Conservation (phyloP, 1,139 yeast genomes). For the Suhomyces bolitotheri region DNA sequence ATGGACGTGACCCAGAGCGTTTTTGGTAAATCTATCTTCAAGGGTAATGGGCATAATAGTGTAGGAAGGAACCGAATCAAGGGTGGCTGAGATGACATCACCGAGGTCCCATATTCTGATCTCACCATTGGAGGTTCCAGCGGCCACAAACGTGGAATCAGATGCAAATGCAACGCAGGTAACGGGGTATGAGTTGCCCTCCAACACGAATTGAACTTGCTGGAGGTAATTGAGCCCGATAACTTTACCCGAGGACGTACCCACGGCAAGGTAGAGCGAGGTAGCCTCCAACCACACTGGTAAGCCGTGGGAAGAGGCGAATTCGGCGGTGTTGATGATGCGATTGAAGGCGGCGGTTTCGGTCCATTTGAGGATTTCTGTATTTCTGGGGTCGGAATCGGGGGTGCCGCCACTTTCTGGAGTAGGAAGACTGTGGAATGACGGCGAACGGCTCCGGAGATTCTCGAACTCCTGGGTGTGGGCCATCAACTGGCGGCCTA, state of each 20-base stretch:
- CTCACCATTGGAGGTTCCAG: constrained; percentile 35
- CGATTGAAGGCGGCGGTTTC: constrained; percentile 24
- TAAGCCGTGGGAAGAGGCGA: constrained; percentile 44
- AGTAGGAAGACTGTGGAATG: neutral
- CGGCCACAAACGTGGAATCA: constrained; percentile 34
- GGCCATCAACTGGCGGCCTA: constrained; percentile 24
- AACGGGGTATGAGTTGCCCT: constrained; percentile 18
- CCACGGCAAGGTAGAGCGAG: constrained; percentile 54
- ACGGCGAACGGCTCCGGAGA: neutral
- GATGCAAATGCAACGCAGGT: constrained; percentile 34
- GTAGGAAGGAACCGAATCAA: constrained; percentile 13
- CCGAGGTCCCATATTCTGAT: constrained; percentile 34
- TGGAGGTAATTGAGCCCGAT: constrained; percentile 68
- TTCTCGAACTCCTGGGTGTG: constrained; percentile 5
- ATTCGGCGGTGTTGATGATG: constrained; percentile 26
- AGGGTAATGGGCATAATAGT: constrained; percentile 32
- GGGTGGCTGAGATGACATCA: neutral
- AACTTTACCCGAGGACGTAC: constrained; percentile 60
- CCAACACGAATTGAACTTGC: constrained; percentile 42
- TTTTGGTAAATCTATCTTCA: constrained; percentile 28
- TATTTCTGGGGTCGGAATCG: neutral
- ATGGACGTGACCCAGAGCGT: constrained; percentile 53
- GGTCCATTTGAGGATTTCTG: constrained; percentile 27
- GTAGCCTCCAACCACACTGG: constrained; percentile 51
- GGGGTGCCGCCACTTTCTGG: neutral